These are phyloP conservation scores for Aspergillus alliaceus DNA, from an alignment of 2,329 filamentous ascomycete genomes.

Conservation along the genomic window DNA sequence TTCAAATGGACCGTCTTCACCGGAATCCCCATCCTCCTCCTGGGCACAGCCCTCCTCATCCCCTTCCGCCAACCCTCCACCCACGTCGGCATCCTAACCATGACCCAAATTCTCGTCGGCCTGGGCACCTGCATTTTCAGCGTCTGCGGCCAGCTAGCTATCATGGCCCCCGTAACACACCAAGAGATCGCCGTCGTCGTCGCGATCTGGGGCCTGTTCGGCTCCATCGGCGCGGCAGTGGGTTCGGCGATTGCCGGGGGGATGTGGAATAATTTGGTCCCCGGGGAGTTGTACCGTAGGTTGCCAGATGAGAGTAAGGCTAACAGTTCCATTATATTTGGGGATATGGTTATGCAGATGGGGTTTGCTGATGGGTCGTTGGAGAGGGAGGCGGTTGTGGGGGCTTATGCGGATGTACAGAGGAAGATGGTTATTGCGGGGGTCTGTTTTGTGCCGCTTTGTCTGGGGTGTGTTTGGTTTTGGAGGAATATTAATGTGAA, in stretches of 20 bases:
- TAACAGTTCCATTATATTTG: not conserved
- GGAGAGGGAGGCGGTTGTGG: not conserved
- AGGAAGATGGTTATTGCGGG: not conserved
- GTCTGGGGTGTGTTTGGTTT: not conserved
- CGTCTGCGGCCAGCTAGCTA: not conserved
- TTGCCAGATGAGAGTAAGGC: not conserved
- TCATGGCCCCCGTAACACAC: not conserved
- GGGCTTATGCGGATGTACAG: not conserved
- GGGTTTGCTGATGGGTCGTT: not conserved
- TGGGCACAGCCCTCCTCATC: not conserved
- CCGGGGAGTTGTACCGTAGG: not conserved
- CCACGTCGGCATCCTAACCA: not conserved
- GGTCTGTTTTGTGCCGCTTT: not conserved
- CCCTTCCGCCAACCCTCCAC: not conserved
- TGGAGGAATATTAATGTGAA: not conserved
- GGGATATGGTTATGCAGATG: not conserved
- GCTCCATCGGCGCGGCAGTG: not conserved
- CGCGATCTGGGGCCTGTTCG: not conserved
- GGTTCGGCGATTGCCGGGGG: not conserved
- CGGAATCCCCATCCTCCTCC: not conserved
- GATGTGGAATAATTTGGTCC: not conserved
- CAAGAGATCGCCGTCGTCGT: not conserved
- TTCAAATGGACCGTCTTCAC: not conserved
- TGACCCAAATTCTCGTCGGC: not conserved
- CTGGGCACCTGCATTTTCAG: not conserved